Evolutionary conservation across 2,329 filamentous ascomycete genomes (phyloP).

Genomic region (Truncatella angustata): DNA sequence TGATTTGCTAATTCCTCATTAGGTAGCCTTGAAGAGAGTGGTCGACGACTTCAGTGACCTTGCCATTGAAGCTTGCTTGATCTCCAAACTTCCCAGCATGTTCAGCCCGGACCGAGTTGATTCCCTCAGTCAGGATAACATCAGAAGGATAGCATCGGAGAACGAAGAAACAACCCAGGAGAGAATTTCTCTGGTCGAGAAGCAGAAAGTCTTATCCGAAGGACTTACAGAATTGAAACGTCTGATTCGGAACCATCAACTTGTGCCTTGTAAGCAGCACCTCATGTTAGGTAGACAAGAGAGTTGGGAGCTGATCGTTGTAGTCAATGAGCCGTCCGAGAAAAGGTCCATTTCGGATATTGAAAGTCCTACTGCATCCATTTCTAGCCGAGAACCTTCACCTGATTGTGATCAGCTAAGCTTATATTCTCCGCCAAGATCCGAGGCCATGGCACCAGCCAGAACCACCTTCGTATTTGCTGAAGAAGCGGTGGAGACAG

Average conservation of each 20-base stretch:
- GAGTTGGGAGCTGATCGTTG: too few species aligned
- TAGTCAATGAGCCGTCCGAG: too few species aligned
- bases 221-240: constrained; percentile 4
- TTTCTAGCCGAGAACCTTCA: too few species aligned
- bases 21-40: constrained; percentile 25
- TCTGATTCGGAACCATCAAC: not conserved
- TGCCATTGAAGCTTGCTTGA: constrained; percentile 22
- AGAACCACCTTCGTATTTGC: not conserved
- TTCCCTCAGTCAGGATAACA: constrained; percentile 15
- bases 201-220: constrained; percentile 15
- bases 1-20: not conserved
- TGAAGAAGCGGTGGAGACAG: not conserved
- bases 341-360: too few species aligned
- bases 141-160: constrained; percentile 20
- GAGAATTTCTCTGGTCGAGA: constrained; percentile 20
- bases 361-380: too few species aligned
- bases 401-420: too few species aligned
- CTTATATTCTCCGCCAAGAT: too few species aligned
- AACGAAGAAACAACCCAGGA: constrained; percentile 13
- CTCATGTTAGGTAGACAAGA: not conserved
- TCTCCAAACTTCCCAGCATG: constrained; percentile 17
- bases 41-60: constrained; percentile 24
- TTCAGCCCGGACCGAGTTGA: constrained; percentile 21
- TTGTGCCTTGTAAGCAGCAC: not conserved
- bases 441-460: not conserved